Percentiles rank a stretch among this genome's conserved stretches.
phyloP scores from a whole-genome alignment of 768 basidiomycete genomes.

The Rhizopogon roseolus region DNA sequence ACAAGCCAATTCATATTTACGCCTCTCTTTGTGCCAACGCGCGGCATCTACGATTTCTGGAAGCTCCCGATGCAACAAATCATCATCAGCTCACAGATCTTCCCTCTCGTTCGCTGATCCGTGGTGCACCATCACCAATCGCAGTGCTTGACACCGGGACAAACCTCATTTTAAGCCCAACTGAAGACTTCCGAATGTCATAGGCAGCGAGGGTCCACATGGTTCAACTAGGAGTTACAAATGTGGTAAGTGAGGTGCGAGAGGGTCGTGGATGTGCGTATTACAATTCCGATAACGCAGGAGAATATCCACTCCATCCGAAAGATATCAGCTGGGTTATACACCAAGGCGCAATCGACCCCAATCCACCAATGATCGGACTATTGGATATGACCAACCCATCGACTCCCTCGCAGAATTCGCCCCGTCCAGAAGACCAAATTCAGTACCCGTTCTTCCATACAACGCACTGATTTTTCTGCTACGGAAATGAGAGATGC shows the following conservation, averaged over 20 bases:
- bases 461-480: constrained; percentile 2
- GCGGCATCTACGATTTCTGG: constrained; percentile 48
- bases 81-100: constrained; percentile 36
- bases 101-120: constrained; percentile 41
- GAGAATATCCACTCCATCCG: constrained; percentile 45
- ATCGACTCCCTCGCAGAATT: constrained; percentile 32
- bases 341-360: constrained; percentile 38
- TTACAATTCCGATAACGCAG: constrained; percentile 28
- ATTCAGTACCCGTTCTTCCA: constrained; percentile 23
- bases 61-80: constrained; percentile 45
- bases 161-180: constrained; percentile 51
- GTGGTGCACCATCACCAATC: constrained; percentile 36
- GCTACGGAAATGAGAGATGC: constrained; percentile 13
- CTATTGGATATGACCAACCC: constrained; percentile 41
- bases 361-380: constrained; percentile 39
- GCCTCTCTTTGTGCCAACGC: constrained; percentile 33
- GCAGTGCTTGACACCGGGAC: constrained; percentile 64
- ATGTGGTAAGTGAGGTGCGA: constrained; percentile 51
- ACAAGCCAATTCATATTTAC: constrained; percentile 29
- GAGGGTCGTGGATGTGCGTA: constrained; percentile 38
- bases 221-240: constrained; percentile 29
- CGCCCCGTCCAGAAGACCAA: constrained; percentile 36
- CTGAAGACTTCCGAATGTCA: constrained; percentile 45
- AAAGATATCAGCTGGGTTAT: constrained; percentile 48
- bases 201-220: constrained; percentile 36